Evolutionary conservation across 2,329 filamentous ascomycete genomes (phyloP).

Genomic region (Ophidiomyces ophidiicola): DNA sequence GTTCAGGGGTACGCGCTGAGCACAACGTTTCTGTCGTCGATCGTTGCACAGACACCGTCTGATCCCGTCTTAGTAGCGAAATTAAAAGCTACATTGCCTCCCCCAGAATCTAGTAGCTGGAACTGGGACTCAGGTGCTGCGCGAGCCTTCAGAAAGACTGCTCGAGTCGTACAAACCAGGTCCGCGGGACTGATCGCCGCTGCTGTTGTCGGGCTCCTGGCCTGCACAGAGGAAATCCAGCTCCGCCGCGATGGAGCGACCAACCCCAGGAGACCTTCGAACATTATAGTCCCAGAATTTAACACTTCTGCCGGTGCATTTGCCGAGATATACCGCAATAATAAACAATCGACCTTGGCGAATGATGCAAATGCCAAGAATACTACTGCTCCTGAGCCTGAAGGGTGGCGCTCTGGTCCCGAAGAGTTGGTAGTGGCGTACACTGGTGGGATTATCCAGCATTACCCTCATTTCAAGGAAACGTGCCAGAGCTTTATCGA

Average conservation of each 20-base stretch:
- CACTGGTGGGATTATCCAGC: slow-evolving; percentile 61
- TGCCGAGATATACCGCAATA: slow-evolving; percentile 10
- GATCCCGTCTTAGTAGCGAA: slow-evolving; percentile 37
- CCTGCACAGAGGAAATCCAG: slow-evolving; percentile 54
- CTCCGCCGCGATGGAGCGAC: slow-evolving; percentile 30
- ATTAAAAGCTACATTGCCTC: slow-evolving; percentile 43
- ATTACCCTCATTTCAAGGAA: slow-evolving; percentile 56
- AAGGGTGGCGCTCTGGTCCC: slow-evolving; percentile 33
- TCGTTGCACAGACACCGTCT: slow-evolving; percentile 45
- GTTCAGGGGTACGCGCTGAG: slow-evolving; percentile 50
- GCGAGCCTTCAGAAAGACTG: slow-evolving; percentile 51
- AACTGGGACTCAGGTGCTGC: slow-evolving; percentile 52
- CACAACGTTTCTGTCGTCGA: slow-evolving; percentile 61
- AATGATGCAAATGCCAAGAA: neutral
- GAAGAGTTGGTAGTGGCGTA: slow-evolving; percentile 63
- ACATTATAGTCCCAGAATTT: slow-evolving; percentile 14
- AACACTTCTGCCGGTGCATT: slow-evolving; percentile 19
- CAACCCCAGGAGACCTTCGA: slow-evolving; percentile 22
- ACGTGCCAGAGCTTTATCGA: slow-evolving; percentile 57
- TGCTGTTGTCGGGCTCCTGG: slow-evolving; percentile 56
- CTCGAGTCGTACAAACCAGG: slow-evolving; percentile 56
- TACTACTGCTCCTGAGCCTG: neutral
- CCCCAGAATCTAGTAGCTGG: slow-evolving; percentile 39
- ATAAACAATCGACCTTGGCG: neutral
- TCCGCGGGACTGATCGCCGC: slow-evolving; percentile 65